Percentiles rank a stretch among this genome's conserved stretches.
Conservation (phyloP, 805 yeast species). For the Barnettozyma botsteinii region DNA sequence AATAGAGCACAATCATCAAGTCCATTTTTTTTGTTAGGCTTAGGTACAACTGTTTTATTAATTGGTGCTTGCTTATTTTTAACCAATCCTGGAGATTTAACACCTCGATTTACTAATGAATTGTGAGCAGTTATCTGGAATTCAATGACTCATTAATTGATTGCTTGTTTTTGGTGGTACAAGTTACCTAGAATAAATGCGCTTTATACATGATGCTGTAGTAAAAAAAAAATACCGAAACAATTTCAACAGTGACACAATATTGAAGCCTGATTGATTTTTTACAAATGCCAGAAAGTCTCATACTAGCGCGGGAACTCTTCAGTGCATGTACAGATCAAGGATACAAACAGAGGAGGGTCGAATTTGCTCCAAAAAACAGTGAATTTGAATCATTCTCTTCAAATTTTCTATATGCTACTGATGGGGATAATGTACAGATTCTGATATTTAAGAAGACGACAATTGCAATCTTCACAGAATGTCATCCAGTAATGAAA, state of each 20-base stretch:
- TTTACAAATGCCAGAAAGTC: no score
- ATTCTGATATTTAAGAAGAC: conserved; percentile 30
- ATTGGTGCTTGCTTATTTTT: neutral
- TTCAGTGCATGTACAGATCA: conserved; percentile 6
- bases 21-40: conserved; percentile 2
- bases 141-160: no score
- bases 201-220: no score
- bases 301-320: conserved; percentile 10
- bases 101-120: neutral
- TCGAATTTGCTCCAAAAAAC: conserved; percentile 9
- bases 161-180: no score
- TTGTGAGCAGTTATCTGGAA: no score
- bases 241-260: no score
- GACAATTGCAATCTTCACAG: conserved; percentile 24
- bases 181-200: no score
- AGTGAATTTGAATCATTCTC: conserved; percentile 5
- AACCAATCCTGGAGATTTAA: neutral
- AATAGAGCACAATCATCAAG: conserved; percentile 1
- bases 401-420: conserved; percentile 11
- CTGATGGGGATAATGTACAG: conserved; percentile 21
- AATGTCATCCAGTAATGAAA: conserved; percentile 26
- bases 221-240: neutral
- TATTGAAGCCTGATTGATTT: no score
- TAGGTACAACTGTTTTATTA: neutral
- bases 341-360: conserved; percentile 7